Evolutionary conservation across 208 protist genomes (phyloP).

Genomic region (Crithidia brevicula): DNA sequence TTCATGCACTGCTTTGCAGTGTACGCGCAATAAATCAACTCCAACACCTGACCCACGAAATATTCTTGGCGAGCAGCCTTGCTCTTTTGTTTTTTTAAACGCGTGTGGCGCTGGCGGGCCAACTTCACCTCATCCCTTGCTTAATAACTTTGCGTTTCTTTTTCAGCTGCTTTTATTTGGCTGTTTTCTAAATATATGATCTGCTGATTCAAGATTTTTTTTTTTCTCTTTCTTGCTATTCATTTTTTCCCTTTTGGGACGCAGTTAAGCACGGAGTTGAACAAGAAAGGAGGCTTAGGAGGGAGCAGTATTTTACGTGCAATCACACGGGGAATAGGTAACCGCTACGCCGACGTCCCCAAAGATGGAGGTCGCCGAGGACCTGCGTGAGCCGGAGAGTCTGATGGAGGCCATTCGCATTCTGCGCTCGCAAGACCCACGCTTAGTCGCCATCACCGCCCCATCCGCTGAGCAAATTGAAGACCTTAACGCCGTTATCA

Average conservation of each 20-base stretch:
- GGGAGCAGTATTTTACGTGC: too few relatives aligned
- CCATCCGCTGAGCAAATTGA: conserved; percentile 57
- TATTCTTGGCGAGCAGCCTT: too few relatives aligned
- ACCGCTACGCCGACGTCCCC: neutral
- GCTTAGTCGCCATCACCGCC: conserved; percentile 44
- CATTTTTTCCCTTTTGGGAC: neutral
- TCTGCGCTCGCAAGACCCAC: conserved; percentile 31
- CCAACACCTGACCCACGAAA: too few relatives aligned
- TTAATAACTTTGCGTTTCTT: too few relatives aligned
- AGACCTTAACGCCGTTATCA: conserved; percentile 55
- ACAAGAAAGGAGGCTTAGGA: too few relatives aligned
- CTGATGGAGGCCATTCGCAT: conserved; percentile 24
- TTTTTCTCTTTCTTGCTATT: neutral
- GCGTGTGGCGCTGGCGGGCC: neutral
- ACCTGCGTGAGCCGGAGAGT: conserved; percentile 6
- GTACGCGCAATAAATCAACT: too few relatives aligned
- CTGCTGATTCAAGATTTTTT: neutral
- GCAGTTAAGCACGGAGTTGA: too few relatives aligned
- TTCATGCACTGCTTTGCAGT: too few relatives aligned
- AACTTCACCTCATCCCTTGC: too few relatives aligned
- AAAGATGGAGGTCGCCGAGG: neutral
- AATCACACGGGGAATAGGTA: too few relatives aligned
- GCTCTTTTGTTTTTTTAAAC: neutral
- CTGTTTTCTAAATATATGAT: too few relatives aligned
- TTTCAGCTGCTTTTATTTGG: neutral